Conservation (phyloP, 169 alveolate species). For the Toxoplasma gondii region DNA sequence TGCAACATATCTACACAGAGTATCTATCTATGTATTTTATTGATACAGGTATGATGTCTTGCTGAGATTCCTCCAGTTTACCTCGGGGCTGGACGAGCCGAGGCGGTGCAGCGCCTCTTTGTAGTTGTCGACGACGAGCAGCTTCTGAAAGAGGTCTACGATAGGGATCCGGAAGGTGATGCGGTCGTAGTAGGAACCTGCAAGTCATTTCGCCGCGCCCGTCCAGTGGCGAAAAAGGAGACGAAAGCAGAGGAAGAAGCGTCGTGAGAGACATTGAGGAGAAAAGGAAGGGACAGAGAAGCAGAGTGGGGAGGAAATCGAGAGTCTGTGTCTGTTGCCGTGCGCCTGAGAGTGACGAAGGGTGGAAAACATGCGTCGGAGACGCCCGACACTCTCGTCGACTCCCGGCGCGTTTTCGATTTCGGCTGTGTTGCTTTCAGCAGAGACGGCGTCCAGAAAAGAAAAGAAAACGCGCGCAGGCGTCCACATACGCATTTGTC, state of each 20-base stretch:
- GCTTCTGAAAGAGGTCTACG: slow-evolving; percentile 51
- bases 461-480: no score
- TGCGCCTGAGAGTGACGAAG: no score
- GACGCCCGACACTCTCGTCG: no score
- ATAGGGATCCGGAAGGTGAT: slow-evolving; percentile 57
- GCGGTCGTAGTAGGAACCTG: slow-evolving; percentile 65
- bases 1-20: no score
- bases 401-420: no score
- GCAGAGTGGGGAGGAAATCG: neutral
- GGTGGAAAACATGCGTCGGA: no score
- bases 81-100: slow-evolving; percentile 54
- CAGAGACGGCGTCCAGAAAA: no score
- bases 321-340: neutral
- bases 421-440: no score
- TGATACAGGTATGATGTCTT: no score
- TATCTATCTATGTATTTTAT: no score
- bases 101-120: slow-evolving; percentile 10
- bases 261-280: neutral
- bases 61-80: neutral
- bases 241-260: neutral
- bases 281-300: neutral
- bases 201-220: no score
- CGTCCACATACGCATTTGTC: no score
- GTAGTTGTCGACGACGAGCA: slow-evolving; percentile 48
- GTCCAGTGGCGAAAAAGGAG: neutral